A percentile compares a stretch with the other conserved stretches of the same genome.
Evolutionary conservation across 306 rosid genomes (phyloP).

Genomic region (Vigna angularis): DNA sequence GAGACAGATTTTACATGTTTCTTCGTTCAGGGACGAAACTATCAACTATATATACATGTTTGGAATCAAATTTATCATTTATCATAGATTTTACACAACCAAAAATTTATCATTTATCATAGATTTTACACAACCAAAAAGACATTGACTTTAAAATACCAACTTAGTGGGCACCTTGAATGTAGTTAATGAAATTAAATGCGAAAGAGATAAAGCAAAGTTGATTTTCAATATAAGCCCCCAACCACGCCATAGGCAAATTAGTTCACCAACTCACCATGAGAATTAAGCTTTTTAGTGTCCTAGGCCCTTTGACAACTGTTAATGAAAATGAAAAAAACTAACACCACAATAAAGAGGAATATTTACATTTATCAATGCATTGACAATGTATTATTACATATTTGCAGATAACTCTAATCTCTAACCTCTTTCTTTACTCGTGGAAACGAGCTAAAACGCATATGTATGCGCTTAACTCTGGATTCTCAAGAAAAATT

Average conservation of each 20-base stretch:
- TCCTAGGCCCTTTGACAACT: background rate
- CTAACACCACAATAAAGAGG: conserved; percentile 6
- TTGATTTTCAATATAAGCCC: background rate
- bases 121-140: too few species aligned
- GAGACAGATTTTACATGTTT: too few species aligned
- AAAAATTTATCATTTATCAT: too few species aligned
- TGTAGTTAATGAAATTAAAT: background rate
- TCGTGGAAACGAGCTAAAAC: conserved; percentile 24
- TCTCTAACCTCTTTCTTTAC: conserved; percentile 6
- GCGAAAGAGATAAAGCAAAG: background rate
- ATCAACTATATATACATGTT: too few species aligned
- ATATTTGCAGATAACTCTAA: conserved; percentile 43
- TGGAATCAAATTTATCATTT: too few species aligned
- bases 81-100: too few species aligned
- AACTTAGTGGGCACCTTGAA: conserved; percentile 9
- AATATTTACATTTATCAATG: conserved; percentile 37
- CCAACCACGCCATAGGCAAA: background rate
- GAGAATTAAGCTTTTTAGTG: background rate
- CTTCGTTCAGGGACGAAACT: too few species aligned
- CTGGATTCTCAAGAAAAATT: conserved; percentile 3
- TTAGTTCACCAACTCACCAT: conserved; percentile 10
- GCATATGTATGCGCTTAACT: conserved; percentile 9
- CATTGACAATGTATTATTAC: conserved; percentile 33
- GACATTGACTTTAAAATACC: conserved; percentile 9
- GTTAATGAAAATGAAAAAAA: conserved; percentile 9